Percentiles rank a stretch among this genome's conserved stretches.
These are phyloP conservation scores for Puccinia hordei DNA, from an alignment of 1,284 basidiomycete genomes.

Conservation along the genomic window DNA sequence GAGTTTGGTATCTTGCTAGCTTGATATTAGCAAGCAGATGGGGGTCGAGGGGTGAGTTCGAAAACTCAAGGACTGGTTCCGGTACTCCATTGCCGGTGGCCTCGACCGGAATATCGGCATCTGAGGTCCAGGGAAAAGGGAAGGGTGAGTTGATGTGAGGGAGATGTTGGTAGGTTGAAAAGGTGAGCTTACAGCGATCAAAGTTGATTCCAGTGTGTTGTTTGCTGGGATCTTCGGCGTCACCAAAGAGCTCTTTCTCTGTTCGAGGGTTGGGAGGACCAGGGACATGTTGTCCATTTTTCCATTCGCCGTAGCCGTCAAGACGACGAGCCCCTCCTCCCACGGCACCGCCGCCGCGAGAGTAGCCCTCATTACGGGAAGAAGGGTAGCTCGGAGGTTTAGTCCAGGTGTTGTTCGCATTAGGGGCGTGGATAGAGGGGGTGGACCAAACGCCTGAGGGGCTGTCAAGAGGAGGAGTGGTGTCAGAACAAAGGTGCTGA, in stretches of 20 bases:
- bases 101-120: slow-evolving; percentile 99
- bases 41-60: slow-evolving; percentile 83
- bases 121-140: slow-evolving; percentile 1
- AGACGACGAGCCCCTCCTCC: slow-evolving; percentile 56
- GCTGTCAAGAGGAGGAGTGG: slow-evolving; percentile 4
- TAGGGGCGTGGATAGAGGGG: slow-evolving; percentile 51
- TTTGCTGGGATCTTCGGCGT: slow-evolving; percentile 70
- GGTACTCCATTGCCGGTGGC: slow-evolving; percentile 93
- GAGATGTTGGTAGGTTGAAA: neutral
- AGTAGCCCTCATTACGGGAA: slow-evolving; percentile 39
- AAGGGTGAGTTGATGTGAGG: neutral
- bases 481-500: slow-evolving; percentile 15
- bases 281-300: slow-evolving; percentile 79
- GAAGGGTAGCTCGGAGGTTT: slow-evolving; percentile 38
- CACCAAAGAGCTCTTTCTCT: slow-evolving; percentile 95
- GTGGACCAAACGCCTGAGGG: slow-evolving; percentile 45
- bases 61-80: slow-evolving; percentile 86
- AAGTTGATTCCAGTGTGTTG: slow-evolving; percentile 99
- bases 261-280: slow-evolving; percentile 79
- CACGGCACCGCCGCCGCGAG: slow-evolving; percentile 36
- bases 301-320: slow-evolving; percentile 73
- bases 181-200: slow-evolving; percentile 71
- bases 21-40: slow-evolving; percentile 93
- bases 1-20: slow-evolving; percentile 86
- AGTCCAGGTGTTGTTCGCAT: slow-evolving; percentile 50